phyloP scores from a whole-genome alignment of 805 yeast species.

The Kazachstania taianensis region DNA sequence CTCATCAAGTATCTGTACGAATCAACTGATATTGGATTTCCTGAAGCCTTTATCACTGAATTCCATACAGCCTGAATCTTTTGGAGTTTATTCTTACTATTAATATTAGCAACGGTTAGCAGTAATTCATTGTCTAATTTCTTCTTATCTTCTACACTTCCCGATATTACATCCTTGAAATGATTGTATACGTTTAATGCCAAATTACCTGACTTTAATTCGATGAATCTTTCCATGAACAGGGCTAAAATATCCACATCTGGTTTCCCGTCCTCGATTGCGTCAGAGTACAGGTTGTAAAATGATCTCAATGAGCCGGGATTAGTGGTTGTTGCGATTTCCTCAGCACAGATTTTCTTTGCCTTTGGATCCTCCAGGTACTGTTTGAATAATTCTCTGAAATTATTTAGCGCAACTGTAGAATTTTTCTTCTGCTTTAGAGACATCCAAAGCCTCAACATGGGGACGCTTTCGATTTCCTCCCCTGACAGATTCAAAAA shows the following conservation, averaged over 20 bases:
- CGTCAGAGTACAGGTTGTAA: too few relatives aligned
- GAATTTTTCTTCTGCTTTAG: neutral
- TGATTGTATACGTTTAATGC: conserved; percentile 16
- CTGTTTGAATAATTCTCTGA: too few relatives aligned
- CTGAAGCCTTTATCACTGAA: conserved; percentile 13
- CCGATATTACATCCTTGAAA: conserved; percentile 10
- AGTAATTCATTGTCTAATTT: conserved; percentile 15
- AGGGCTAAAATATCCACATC: too few relatives aligned
- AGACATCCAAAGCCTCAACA: too few relatives aligned
- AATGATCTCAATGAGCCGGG: too few relatives aligned
- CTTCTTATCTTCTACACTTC: conserved; percentile 1
- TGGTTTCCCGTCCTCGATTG: too few relatives aligned
- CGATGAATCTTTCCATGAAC: conserved; percentile 19
- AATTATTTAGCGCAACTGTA: too few relatives aligned
- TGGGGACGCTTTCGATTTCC: too few relatives aligned
- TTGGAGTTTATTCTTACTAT: conserved; percentile 9
- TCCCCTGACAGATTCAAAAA: too few relatives aligned
- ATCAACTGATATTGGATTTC: conserved; percentile 5
- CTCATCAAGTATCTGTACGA: conserved; percentile 19
- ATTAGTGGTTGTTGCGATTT: too few relatives aligned
- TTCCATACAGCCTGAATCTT: conserved; percentile 28
- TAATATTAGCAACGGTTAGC: conserved; percentile 17
- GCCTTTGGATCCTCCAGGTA: too few relatives aligned
- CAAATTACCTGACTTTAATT: conserved; percentile 11
- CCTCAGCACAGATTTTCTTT: too few relatives aligned